phyloP scores from a whole-genome alignment of 169 alveolate genomes.

The Theileria equi region DNA sequence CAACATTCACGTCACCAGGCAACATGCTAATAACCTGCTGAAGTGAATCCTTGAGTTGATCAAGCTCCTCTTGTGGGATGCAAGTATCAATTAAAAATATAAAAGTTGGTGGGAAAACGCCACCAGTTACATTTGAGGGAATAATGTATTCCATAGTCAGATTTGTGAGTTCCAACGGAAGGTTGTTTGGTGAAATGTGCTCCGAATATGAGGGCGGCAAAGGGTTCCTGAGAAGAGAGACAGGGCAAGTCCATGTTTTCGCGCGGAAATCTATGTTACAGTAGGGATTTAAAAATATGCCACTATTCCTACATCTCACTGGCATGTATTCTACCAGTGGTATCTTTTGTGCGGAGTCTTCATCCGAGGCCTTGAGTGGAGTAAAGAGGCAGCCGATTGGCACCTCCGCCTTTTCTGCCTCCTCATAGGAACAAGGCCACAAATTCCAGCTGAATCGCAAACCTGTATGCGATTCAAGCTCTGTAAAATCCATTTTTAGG shows the following conservation, averaged over 20 bases:
- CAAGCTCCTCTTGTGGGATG: conserved; percentile 90
- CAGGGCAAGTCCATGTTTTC: conserved; percentile 97
- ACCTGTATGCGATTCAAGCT: conserved; percentile 86
- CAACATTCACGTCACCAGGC: conserved; percentile 92
- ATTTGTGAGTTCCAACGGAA: conserved; percentile 95
- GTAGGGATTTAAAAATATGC: conserved; percentile 90
- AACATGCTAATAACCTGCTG: conserved; percentile 87
- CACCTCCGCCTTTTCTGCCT: conserved; percentile 91
- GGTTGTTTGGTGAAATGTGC: conserved; percentile 87
- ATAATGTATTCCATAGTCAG: conserved; percentile 96
- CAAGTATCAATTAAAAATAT: conserved; percentile 95
- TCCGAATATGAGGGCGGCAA: conserved; percentile 96
- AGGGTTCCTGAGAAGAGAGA: conserved; percentile 88
- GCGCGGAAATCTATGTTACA: conserved; percentile 93
- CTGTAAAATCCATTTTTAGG: conserved; percentile 59
- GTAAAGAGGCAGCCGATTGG: conserved; percentile 95
- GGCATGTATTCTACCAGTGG: conserved; percentile 94
- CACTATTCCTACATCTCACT: conserved; percentile 86
- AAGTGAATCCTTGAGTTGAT: conserved; percentile 93
- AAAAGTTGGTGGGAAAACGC: conserved; percentile 89
- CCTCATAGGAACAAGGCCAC: conserved; percentile 94
- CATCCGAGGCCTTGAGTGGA: conserved; percentile 81
- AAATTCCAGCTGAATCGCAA: conserved; percentile 97
- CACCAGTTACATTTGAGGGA: conserved; percentile 78
- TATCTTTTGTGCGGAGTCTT: conserved; percentile 79